These are phyloP conservation scores for Friedmanniomyces simplex DNA, from an alignment of 495 filamentous ascomycete species.

Conservation along the genomic window DNA sequence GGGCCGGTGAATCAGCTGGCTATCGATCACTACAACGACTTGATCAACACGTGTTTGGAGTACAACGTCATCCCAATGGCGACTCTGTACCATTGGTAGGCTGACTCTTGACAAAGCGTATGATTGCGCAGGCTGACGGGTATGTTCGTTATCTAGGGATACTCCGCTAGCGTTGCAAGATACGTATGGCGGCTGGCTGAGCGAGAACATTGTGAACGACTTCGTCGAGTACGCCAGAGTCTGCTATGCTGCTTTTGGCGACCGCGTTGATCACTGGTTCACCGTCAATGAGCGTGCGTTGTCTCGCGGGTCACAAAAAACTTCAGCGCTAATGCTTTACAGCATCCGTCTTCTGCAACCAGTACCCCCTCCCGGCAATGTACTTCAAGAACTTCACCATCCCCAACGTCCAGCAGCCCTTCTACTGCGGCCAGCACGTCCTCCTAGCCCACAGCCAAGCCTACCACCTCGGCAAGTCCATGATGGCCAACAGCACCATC, in stretches of 20 bases:
- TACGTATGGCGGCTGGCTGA: slow-evolving; percentile 28
- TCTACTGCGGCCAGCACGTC: slow-evolving; percentile 31
- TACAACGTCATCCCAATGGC: slow-evolving; percentile 22
- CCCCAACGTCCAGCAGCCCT: slow-evolving; percentile 27
- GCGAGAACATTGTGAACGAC: slow-evolving; percentile 22
- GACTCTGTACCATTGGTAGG: slow-evolving; percentile 25
- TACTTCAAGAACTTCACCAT: slow-evolving; percentile 31
- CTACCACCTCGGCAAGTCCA: slow-evolving; percentile 30
- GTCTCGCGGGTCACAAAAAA: too few species aligned
- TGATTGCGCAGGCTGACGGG: not conserved
- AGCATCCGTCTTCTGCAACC: slow-evolving; percentile 26
- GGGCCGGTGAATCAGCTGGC: slow-evolving; percentile 23
- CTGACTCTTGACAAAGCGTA: not conserved
- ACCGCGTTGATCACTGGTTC: slow-evolving; percentile 27
- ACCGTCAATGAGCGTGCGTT: slow-evolving; percentile 34
- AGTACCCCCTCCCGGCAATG: slow-evolving; percentile 28
- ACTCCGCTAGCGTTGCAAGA: slow-evolving; percentile 25
- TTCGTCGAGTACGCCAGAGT: slow-evolving; percentile 23
- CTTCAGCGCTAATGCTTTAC: not conserved
- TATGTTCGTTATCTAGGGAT: slow-evolving; percentile 8
- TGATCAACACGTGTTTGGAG: slow-evolving; percentile 25
- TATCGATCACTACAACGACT: slow-evolving; percentile 25
- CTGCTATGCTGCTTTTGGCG: slow-evolving; percentile 17
- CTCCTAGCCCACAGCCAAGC: slow-evolving; percentile 30
- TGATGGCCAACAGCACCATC: slow-evolving; percentile 28